Base-by-base conservation (phyloP, 2,329 filamentous ascomycete genomes). In the Cladosporium phlei region DNA sequence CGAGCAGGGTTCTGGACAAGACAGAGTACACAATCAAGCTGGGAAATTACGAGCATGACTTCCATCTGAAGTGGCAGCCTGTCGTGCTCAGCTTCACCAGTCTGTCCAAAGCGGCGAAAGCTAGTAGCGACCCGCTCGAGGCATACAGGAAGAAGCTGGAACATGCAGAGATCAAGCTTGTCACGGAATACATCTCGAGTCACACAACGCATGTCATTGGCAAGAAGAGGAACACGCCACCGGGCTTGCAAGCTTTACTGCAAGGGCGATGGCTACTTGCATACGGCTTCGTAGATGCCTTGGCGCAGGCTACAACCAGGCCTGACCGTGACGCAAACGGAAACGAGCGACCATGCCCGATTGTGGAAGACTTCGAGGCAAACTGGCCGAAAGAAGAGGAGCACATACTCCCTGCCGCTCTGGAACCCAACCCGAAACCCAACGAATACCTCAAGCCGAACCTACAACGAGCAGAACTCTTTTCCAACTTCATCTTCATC, bases 191-290 rank as follows among this genome's bases (percentile, higher is more conserved):
- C 64, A 70, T 86, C 19, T 69, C 76, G 20, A 75, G 71, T 12
- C 70, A 77, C 21, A 96, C 91, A 0, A 95, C 91, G 0, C 90
- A 97, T 65, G 85, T 95, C 9, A 82, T 97, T 25, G 83, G 88
- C 6, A 86, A 82, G 64, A 96, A 95, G 67, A 79, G 93, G 38
- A 98, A 97, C 64, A 91, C 88, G 0, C 79, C 90, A 0, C 89
- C 88, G 55, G 88, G 87, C 0, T 73, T 98, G 2, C 88, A 94
- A 61, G 91, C 88, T 2, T 73, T 98, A 8, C 83, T 96, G 28
- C 86, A 89, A 58, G 88, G 80, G 11, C 85, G 78, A 64, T 80
- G 82, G 55, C 83, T 97, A 32, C 88, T 97, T 9, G 80, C 80
- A 3, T 75, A 78, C 27, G 71, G 77, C 0, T 97, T 86, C 55